Base-by-base conservation (phyloP, 164 flowering plant genomes). In the Stephania yunnanensis region DNA sequence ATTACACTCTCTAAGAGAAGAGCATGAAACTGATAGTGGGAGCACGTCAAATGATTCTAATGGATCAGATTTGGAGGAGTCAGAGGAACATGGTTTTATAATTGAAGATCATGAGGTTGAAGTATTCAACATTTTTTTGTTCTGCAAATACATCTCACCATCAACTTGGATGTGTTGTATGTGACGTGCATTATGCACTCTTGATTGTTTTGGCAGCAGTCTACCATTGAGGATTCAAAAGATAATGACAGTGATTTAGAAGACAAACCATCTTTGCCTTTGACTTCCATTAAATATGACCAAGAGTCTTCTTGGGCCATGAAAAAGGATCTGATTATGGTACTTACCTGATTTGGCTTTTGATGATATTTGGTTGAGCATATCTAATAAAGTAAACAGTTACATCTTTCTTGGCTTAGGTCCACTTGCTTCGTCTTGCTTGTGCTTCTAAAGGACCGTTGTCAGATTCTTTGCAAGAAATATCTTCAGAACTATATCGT, bases 371-470 rank as follows among this genome's bases (percentile, higher is more conserved):
- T 69, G 77, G 36, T 29, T 25, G 48, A 52, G 9, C 69, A 25
- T 73, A 22, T 63, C 13, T 48, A 22, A 42, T 72, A 13, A 69
- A 63, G 67, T 4, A 12, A 15, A 58, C 64, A 58, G 6, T 19
- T 15, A 6, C 19, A 6, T 19, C 64, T 58, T n/a, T 58, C 25
- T 78, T 61, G 15, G 30, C 15, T 72, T 77, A 96, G 99, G 93
- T 89, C 79, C 98, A 96, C 87, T 81, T 96, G 80, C 97, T 96
- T 79, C 99, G 89, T 52, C 88, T 96, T 84, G 97, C 95, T 74
- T 96, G 99, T 83, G 84, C 93, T 78, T 83, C 94, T 67, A 88
- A 89, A 81, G 92, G 91, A 58, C 86, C 85, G 63, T 79, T 93
- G 36, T 78, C 87, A 65, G 88, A 89, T 80, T 81, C 86, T 75